phyloP scores from a whole-genome alignment of 371 early-diverging fungal species.

The Ordospora colligata region DNA sequence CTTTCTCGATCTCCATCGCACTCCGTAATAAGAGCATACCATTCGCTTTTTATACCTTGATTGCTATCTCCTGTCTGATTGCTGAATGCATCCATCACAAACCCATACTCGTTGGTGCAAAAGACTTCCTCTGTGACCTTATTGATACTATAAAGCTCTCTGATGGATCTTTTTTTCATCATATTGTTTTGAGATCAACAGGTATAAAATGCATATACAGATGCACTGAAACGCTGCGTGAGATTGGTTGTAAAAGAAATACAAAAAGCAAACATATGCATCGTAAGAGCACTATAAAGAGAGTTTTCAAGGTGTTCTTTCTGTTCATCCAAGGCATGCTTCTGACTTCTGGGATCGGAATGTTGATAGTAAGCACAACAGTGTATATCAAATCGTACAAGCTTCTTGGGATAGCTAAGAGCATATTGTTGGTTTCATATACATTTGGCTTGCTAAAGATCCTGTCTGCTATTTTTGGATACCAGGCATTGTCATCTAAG shows the following conservation, averaged over 20 bases:
- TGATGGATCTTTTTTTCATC: conserved; percentile 13
- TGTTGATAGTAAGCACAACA: conserved; percentile 2
- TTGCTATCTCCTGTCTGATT: background rate
- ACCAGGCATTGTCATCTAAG: background rate
- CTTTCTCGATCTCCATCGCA: background rate
- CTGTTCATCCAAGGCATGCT: conserved; percentile 13
- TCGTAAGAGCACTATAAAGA: conserved; percentile 21
- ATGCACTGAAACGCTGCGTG: conserved; percentile 16
- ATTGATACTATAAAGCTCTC: background rate
- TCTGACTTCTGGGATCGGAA: conserved; percentile 1
- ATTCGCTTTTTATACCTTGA: conserved; percentile 1
- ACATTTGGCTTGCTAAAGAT: background rate
- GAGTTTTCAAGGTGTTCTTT: conserved; percentile 14
- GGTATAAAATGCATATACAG: background rate
- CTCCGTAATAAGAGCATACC: conserved; percentile 16
- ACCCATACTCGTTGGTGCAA: conserved; percentile 40
- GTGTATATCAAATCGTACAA: background rate
- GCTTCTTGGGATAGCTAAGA: background rate
- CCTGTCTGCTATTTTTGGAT: background rate
- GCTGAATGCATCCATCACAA: conserved; percentile 9
- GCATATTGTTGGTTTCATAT: background rate
- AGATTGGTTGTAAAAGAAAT: conserved; percentile 7
- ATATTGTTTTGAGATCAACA: conserved; percentile 2
- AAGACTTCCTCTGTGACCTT: conserved; percentile 10
- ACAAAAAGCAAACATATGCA: background rate